These are phyloP conservation scores for Andrographis paniculata DNA, from an alignment of 305 asterid genomes.

Conservation along the genomic window DNA sequence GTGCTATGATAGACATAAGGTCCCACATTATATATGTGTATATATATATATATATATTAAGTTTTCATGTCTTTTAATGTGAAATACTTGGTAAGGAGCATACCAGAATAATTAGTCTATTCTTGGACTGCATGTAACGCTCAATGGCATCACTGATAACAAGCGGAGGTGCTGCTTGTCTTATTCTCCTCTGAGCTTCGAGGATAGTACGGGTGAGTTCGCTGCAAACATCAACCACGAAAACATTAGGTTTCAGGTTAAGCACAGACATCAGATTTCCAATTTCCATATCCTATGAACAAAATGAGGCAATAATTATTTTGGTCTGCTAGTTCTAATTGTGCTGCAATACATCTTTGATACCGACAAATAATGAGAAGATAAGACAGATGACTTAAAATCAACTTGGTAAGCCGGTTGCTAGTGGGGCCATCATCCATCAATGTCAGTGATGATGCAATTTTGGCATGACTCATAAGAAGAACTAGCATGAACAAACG, in stretches of 20 bases:
- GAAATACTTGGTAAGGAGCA: conserved; percentile 12
- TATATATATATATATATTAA: no score
- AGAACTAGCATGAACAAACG: background rate
- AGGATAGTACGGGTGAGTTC: conserved; percentile 90
- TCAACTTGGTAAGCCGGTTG: background rate
- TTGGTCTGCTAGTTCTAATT: no score
- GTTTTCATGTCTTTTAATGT: background rate
- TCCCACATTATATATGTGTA: no score
- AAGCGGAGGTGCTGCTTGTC: conserved; percentile 68
- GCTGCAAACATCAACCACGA: conserved; percentile 42
- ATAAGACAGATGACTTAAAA: conserved; percentile 1
- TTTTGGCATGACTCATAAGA: conserved; percentile 8
- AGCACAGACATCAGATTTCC: no score
- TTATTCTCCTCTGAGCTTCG: conserved; percentile 85
- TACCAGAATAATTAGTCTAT: conserved; percentile 87
- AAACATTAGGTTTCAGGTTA: no score
- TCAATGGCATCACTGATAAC: conserved; percentile 45
- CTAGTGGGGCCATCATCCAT: background rate
- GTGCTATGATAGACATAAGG: no score
- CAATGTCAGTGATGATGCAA: conserved; percentile 6
- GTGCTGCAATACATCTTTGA: no score
- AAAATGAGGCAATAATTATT: no score
- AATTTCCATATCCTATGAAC: no score
- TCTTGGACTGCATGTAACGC: conserved; percentile 57
- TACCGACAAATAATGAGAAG: no score